These are phyloP conservation scores for Aspergillus floridensis DNA, from an alignment of 2,329 filamentous ascomycete genomes.

Conservation along the genomic window DNA sequence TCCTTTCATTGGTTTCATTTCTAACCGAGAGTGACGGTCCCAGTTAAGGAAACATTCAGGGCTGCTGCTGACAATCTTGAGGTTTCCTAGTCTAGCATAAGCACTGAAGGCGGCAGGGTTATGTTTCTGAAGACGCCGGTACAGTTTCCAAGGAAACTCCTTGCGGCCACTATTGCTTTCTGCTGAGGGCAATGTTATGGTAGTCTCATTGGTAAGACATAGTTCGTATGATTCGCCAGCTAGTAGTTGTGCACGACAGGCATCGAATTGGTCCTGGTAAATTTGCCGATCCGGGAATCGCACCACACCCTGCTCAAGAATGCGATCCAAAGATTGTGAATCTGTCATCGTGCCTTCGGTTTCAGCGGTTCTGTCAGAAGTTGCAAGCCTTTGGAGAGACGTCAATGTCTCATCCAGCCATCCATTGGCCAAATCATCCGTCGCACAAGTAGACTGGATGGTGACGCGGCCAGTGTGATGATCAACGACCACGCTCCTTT, in stretches of 20 bases:
- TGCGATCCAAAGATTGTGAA: conserved; percentile 27
- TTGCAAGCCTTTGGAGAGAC: conserved; percentile 24
- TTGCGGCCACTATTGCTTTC: conserved; percentile 20
- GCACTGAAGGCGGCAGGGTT: conserved; percentile 86
- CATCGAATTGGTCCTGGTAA: conserved; percentile 66
- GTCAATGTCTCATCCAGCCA: conserved; percentile 38
- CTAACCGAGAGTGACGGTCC: conserved; percentile 47
- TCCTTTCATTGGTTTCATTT: conserved; percentile 92
- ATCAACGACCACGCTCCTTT: conserved; percentile 74
- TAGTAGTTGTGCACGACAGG: conserved; percentile 69
- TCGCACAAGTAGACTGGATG: conserved; percentile 62
- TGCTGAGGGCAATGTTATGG: conserved; percentile 49
- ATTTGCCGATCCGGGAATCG: conserved; percentile 40
- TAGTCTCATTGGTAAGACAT: conserved; percentile 74
- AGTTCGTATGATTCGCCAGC: conserved; percentile 83
- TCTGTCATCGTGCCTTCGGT: conserved; percentile 15
- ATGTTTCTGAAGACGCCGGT: conserved; percentile 63
- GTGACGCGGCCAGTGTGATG: conserved; percentile 61
- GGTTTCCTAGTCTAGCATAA: conserved; percentile 67
- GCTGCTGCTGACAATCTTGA: conserved; percentile 76
- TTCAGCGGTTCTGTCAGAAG: conserved; percentile 3
- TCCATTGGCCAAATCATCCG: conserved; percentile 46
- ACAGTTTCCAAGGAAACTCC: conserved; percentile 65
- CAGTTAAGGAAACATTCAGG: conserved; percentile 85
- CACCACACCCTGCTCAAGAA: conserved; percentile 30